These are phyloP conservation scores for Pyrenula aspistea DNA, from an alignment of 495 filamentous ascomycete genomes.

Conservation along the genomic window DNA sequence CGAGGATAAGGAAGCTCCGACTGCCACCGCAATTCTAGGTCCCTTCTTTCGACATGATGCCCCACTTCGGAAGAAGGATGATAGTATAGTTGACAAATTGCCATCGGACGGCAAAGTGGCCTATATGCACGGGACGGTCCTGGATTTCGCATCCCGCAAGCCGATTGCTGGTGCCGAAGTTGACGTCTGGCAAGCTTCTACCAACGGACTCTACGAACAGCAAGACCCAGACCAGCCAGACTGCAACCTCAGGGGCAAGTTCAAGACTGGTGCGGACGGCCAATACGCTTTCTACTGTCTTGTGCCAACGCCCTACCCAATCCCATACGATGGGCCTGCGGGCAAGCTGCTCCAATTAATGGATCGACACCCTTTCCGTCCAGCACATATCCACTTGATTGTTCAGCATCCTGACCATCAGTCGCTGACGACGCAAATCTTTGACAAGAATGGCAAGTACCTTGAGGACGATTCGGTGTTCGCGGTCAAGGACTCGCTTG, in stretches of 20 bases:
- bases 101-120: constrained; percentile 41
- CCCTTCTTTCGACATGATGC: constrained; percentile 69
- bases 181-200: constrained; percentile 69
- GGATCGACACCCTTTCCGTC: constrained; percentile 67
- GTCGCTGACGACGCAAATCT: constrained; percentile 60
- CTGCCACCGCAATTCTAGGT: constrained; percentile 61
- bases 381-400: constrained; percentile 79
- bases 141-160: constrained; percentile 40
- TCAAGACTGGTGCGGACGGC: constrained; percentile 52
- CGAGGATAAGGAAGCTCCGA: constrained; percentile 38
- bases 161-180: constrained; percentile 51
- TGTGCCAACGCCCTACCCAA: constrained; percentile 59
- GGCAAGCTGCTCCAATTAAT: constrained; percentile 39
- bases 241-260: constrained; percentile 62
- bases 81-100: constrained; percentile 48
- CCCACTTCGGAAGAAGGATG: constrained; percentile 48
- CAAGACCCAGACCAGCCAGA: constrained; percentile 61
- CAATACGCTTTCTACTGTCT: constrained; percentile 56
- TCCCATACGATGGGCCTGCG: constrained; percentile 51
- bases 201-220: constrained; percentile 72
- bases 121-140: constrained; percentile 50
- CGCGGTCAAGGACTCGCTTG: constrained; percentile 62
- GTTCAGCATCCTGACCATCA: constrained; percentile 37
- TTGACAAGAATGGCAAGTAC: constrained; percentile 52
- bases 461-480: constrained; percentile 59